phyloP scores from a whole-genome alignment of 192 early-diverging fungal species.

The Obelidium mucronatum region DNA sequence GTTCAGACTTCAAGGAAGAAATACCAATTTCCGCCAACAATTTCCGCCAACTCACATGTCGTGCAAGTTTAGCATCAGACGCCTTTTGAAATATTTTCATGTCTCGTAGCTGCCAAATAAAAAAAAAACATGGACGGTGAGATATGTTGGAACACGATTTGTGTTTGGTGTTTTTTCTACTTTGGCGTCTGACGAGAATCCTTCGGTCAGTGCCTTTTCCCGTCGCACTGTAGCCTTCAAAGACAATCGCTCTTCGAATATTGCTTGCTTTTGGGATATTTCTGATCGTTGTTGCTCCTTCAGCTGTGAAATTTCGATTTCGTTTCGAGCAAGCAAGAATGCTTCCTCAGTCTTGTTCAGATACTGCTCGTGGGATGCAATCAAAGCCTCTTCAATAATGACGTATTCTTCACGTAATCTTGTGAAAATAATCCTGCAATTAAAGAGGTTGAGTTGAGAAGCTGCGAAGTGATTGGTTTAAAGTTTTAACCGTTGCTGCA shows the following conservation, averaged over 20 bases:
- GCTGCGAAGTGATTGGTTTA: too few species aligned
- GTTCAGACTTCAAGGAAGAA: too few species aligned
- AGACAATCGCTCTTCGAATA: background rate
- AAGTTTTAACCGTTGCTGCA: too few species aligned
- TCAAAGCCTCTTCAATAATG: constrained; percentile 35
- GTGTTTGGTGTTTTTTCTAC: too few species aligned
- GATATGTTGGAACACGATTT: too few species aligned
- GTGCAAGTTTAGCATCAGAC: background rate
- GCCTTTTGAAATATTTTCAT: background rate
- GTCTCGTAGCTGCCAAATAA: background rate
- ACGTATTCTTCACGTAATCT: constrained; percentile 12
- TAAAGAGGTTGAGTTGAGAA: too few species aligned
- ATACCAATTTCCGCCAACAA: too few species aligned
- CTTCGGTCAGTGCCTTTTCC: background rate
- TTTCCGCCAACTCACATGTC: too few species aligned
- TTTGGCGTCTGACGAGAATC: background rate
- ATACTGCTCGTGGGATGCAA: constrained; percentile 24
- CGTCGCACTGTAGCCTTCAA: background rate
- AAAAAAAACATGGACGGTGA: background rate
- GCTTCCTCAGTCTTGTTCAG: constrained; percentile 35
- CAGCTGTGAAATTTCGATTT: constrained; percentile 28
- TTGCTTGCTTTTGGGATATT: background rate
- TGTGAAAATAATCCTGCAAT: background rate
- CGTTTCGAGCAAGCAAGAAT: constrained; percentile 13
- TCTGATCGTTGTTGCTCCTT: constrained; percentile 29